These are phyloP conservation scores for Chernovozyma aurita DNA, from an alignment of 1,139 yeast genomes.

Conservation along the genomic window DNA sequence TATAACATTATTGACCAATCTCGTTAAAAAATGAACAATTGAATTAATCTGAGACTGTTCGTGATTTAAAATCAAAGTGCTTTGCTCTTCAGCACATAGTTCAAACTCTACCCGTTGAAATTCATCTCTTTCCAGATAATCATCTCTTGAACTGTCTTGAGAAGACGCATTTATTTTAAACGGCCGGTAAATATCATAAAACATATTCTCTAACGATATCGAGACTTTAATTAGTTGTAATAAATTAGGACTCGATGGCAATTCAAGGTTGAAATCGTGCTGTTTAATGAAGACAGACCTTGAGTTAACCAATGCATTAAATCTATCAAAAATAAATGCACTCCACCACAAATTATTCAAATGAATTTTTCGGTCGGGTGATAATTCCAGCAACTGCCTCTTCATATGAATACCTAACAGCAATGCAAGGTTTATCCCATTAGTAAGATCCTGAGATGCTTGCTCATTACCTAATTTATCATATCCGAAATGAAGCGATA, in stretches of 20 bases:
- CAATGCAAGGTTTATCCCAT: constrained; percentile 26
- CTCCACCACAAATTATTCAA: constrained; percentile 35
- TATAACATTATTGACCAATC: constrained; percentile 24
- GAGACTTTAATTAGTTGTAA: constrained; percentile 26
- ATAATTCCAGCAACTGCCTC: constrained; percentile 12
- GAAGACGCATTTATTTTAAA: constrained; percentile 13
- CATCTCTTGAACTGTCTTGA: constrained; percentile 10
- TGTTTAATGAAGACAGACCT: constrained; percentile 22
- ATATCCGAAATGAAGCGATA: constrained; percentile 26
- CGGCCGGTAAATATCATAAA: constrained; percentile 23
- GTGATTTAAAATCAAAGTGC: neutral
- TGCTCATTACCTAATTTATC: constrained; percentile 33
- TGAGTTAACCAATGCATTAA: constrained; percentile 26
- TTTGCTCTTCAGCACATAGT: constrained; percentile 19
- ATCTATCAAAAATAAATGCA: constrained; percentile 30
- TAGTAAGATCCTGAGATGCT: constrained; percentile 31
- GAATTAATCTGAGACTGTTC: neutral
- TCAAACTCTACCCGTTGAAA: constrained; percentile 24
- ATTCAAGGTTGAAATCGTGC: constrained; percentile 29
- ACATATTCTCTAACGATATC: constrained; percentile 22
- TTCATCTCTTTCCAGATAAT: constrained; percentile 21
- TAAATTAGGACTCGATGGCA: constrained; percentile 23
- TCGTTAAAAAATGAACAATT: constrained; percentile 18
- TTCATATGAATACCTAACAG: constrained; percentile 33
- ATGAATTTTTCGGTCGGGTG: constrained; percentile 16